phyloP scores from a whole-genome alignment of 306 rosid species.

The Lagenaria siceraria region DNA sequence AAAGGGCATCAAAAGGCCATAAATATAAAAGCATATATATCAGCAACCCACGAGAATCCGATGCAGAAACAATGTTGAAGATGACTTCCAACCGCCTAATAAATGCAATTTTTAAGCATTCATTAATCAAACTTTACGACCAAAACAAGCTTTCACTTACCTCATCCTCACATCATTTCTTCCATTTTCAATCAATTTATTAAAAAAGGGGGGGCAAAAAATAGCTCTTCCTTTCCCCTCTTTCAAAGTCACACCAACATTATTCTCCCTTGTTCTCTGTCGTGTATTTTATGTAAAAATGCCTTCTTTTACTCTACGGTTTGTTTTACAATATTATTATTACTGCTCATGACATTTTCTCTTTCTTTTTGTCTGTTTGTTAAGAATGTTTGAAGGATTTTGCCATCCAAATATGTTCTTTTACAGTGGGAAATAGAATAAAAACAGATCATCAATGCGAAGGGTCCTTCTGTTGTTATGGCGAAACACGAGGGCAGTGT shows the following conservation, averaged over 20 bases:
- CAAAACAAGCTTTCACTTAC: conserved; percentile 22
- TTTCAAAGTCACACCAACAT: conserved; percentile 23
- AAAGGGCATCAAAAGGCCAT: conserved; percentile 5
- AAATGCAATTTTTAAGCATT: conserved; percentile 12
- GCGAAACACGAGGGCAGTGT: too few species aligned
- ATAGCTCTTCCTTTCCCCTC: conserved; percentile 19
- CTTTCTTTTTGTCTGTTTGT: neutral
- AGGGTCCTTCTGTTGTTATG: neutral
- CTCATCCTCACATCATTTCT: conserved; percentile 17
- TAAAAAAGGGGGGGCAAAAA: neutral
- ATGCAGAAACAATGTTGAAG: conserved; percentile 34
- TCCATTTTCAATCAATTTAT: conserved; percentile 10
- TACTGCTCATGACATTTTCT: neutral
- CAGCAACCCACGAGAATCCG: conserved; percentile 32
- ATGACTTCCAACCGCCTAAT: conserved; percentile 43
- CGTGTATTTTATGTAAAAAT: neutral
- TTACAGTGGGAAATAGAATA: neutral
- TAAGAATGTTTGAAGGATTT: neutral
- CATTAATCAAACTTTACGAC: conserved; percentile 16
- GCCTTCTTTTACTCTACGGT: neutral
- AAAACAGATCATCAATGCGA: too few species aligned
- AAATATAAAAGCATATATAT: conserved; percentile 7
- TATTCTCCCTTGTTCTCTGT: neutral
- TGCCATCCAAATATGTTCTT: neutral
- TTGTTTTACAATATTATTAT: neutral